Evolutionary conservation across 2,329 filamentous ascomycete species (phyloP).

Genomic region (Colletotrichum siamense): DNA sequence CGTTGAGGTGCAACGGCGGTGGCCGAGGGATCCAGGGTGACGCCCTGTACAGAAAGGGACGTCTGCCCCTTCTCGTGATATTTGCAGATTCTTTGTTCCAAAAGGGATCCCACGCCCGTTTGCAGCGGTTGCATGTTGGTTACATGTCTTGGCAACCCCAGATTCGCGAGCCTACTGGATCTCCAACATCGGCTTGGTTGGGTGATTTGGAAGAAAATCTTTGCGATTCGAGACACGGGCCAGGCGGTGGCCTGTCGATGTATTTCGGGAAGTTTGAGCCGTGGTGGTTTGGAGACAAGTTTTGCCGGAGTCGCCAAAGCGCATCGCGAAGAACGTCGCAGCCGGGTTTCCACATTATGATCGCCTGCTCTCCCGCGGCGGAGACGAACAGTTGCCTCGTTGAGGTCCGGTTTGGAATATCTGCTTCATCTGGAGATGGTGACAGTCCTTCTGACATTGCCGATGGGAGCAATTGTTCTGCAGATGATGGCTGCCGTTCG

Average conservation of each 20-base stretch:
- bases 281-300: not conserved
- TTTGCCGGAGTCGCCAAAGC: not conserved
- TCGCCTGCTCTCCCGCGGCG: not conserved
- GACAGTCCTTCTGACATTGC: not conserved
- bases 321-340: not conserved
- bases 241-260: not conserved
- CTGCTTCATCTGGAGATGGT: not conserved
- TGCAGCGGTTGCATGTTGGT: not conserved
- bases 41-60: not conserved
- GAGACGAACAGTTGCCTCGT: not conserved
- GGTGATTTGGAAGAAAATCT: not conserved
- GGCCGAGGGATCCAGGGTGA: not conserved
- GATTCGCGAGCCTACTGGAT: not conserved
- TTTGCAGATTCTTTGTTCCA: not conserved
- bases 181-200: slow-evolving; percentile 1
- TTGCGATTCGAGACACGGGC: not conserved
- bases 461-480: not conserved
- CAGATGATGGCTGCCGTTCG: not conserved
- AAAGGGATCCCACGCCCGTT: not conserved
- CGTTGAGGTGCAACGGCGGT: not conserved
- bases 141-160: slow-evolving; percentile 11
- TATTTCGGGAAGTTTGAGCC: not conserved
- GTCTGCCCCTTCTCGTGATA: not conserved
- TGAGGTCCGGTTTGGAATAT: not conserved
- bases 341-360: not conserved